Percentiles rank a stretch among this genome's conserved stretches.
These are phyloP conservation scores for Cenchrus fungigraminus DNA, from an alignment of 176 grass and related monocot species.

Conservation along the genomic window DNA sequence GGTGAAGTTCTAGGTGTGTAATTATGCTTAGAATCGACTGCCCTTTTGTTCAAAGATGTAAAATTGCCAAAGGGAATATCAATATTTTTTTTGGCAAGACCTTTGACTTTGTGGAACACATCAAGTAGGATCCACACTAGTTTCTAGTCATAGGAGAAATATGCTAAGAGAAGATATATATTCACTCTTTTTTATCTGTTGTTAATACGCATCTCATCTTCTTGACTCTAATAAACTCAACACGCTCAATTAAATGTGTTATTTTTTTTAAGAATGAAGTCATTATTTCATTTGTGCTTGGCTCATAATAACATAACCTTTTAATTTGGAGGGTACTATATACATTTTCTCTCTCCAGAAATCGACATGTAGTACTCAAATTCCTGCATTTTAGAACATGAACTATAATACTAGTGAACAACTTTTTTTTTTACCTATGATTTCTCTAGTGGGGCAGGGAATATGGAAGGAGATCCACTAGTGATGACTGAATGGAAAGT, in stretches of 20 bases:
- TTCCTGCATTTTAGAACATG: neutral
- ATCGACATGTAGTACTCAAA: neutral
- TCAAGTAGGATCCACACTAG: neutral
- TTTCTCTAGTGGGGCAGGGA: conserved; percentile 18
- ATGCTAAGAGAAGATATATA: neutral
- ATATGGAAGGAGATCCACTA: conserved; percentile 44
- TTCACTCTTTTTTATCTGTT: neutral
- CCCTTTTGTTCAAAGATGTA: neutral
- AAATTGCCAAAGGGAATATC: neutral
- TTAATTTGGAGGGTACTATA: too few species aligned
- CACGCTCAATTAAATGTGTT: neutral
- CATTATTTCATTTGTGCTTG: neutral
- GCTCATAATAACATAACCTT: neutral
- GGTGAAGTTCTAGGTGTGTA: neutral
- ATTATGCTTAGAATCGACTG: neutral
- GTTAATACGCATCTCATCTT: neutral
- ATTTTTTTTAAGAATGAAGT: neutral
- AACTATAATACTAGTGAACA: neutral
- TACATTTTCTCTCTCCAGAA: neutral
- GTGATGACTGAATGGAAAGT: conserved; percentile 39
- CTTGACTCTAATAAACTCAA: neutral
- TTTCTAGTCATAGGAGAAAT: neutral
- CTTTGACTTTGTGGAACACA: neutral
- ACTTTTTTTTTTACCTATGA: neutral
- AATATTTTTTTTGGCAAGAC: neutral